Conservation (phyloP, 768 basidiomycete species). For the Lactarius vividus region DNA sequence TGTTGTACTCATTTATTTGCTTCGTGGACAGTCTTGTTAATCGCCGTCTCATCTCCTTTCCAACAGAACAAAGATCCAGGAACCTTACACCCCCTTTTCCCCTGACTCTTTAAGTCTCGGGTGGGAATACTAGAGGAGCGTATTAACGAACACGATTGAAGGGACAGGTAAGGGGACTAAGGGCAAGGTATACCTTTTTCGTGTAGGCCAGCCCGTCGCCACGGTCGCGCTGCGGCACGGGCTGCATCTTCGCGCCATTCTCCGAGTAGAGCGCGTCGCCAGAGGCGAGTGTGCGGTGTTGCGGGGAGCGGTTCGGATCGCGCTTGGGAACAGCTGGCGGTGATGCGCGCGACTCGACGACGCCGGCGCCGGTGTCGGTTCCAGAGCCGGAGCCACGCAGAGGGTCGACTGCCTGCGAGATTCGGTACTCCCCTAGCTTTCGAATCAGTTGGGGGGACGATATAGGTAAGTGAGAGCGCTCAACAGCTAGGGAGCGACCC, state of each 20-base stretch:
- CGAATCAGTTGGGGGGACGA: background rate
- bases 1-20: background rate
- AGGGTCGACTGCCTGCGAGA: slow-evolving; percentile 12
- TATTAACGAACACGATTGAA: background rate
- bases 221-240: slow-evolving; percentile 15
- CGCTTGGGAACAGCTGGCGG: slow-evolving; percentile 9
- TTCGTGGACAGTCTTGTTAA: background rate
- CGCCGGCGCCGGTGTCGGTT: background rate
- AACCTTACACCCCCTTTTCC: background rate
- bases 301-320: slow-evolving; percentile 9
- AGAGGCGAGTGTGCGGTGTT: slow-evolving; percentile 5
- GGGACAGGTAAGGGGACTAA: background rate
- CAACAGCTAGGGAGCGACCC: slow-evolving; percentile 23
- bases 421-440: slow-evolving; percentile 18
- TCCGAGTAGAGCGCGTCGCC: slow-evolving; percentile 5
- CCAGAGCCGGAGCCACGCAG: background rate
- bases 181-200: slow-evolving; percentile 10
- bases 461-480: background rate
- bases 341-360: background rate
- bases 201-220: slow-evolving; percentile 19
- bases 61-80: background rate
- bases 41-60: too few species aligned
- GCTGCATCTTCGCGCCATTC: slow-evolving; percentile 17
- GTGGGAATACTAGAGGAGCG: background rate
- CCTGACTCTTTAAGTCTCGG: too few species aligned